These are phyloP conservation scores for Brettanomyces sp. DNA, from an alignment of 805 yeast genomes.

Conservation along the genomic window DNA sequence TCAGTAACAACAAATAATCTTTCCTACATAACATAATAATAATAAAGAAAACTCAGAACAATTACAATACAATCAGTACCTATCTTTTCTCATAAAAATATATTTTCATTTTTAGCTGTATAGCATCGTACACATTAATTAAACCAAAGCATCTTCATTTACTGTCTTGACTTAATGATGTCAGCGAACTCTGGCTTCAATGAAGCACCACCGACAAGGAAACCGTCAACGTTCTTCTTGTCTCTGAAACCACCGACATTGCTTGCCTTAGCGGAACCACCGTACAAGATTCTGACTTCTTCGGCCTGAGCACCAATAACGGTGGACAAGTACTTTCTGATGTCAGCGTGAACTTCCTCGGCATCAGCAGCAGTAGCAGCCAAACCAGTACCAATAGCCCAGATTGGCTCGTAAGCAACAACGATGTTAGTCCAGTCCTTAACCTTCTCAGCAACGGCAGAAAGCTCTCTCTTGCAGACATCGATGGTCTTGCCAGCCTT, in stretches of 20 bases:
- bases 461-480: conserved; percentile 82
- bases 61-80: too few species aligned
- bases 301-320: conserved; percentile 79
- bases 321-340: conserved; percentile 73
- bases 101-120: neutral
- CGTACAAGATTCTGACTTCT: conserved; percentile 84
- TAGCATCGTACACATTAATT: too few species aligned
- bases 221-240: conserved; percentile 92
- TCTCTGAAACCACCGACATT: conserved; percentile 86
- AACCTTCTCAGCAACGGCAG: conserved; percentile 75
- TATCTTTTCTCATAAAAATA: neutral
- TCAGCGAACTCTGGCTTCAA: conserved; percentile 96
- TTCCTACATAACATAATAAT: too few species aligned
- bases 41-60: too few species aligned
- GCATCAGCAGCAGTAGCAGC: conserved; percentile 99
- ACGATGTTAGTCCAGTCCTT: conserved; percentile 86
- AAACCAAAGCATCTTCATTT: conserved; percentile 14
- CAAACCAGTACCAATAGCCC: conserved; percentile 99
- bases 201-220: conserved; percentile 99
- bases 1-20: too few species aligned
- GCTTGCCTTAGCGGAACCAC: conserved; percentile 96
- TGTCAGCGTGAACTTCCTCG: conserved; percentile 83
- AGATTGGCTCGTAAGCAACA: conserved; percentile 97
- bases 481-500: conserved; percentile 77
- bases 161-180: conserved; percentile 86